Evolutionary conservation across 2,329 filamentous ascomycete species (phyloP), one percentile per base, ranked within the genome.

Genomic region (Sarocladium strictum): DNA sequence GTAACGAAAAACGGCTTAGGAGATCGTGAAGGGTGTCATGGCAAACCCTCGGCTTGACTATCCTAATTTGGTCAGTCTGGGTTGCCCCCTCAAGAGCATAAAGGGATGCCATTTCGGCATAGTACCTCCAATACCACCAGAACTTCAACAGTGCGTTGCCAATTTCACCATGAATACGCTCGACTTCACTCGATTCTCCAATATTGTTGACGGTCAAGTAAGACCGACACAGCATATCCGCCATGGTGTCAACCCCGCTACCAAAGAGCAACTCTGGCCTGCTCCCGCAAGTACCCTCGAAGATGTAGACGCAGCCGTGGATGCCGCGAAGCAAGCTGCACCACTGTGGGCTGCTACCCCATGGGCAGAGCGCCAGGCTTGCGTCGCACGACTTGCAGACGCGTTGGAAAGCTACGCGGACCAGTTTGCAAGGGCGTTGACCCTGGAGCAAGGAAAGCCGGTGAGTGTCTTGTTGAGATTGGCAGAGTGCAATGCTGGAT

Each of bases 221-320:
- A 51, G 35, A 19, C 7, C 47, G 23, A 51, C 47, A 7, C 23
- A 51, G 6, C 23, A 21, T 4, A 19, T 35, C 23, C 51, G 51
- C 10, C 52, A 56, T 50, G 53, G 40, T 19, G 52, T 56, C 53
- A 51, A 56, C 21, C 55, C 55, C 15, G 52, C 55, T 14, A 56
- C 19, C 4, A 47, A 27, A 5, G 23, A 54, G 43, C 52, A 53
- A 2, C 52, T 54, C 2, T 54, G 26, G 43, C 50, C 53, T 37
- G 53, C 52, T 5, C 55, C 55, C 9, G 27, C 55, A 14, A 38
- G 53, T 19, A 15, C 27, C 4, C 29, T 23, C n/a, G 47, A 57
- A 19, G 55, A 57, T 33, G 45, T 55, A 15, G 55, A 57, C 21
- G 12, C 23, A 7, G 53, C 53, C 27, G 37, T 54, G 9, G 29